phyloP scores from a whole-genome alignment of 2,329 filamentous ascomycete genomes.

The Gnomoniopsis sp. region DNA sequence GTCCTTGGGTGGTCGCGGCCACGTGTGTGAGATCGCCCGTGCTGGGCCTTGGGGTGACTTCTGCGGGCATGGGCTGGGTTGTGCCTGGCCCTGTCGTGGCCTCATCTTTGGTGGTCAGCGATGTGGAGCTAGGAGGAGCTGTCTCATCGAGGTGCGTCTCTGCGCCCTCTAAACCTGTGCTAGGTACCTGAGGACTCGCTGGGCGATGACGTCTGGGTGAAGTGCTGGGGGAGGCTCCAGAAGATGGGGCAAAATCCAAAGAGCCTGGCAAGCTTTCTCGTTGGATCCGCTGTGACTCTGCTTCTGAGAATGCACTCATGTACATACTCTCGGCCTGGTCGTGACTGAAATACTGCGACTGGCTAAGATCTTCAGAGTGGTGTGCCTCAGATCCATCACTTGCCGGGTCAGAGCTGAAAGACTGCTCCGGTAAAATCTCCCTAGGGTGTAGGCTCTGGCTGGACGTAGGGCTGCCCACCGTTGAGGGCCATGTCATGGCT shows the following conservation, averaged over 20 bases:
- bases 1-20: conserved; percentile 50
- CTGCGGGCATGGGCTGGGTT: neutral
- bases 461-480: neutral
- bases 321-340: conserved; percentile 87
- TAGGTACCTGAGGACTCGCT: neutral
- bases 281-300: conserved; percentile 29
- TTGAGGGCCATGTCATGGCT: conserved; percentile 27
- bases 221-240: conserved; percentile 15
- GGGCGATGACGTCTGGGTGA: conserved; percentile 12
- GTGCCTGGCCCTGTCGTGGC: neutral
- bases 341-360: conserved; percentile 71
- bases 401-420: conserved; percentile 24
- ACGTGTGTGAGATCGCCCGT: conserved; percentile 34
- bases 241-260: conserved; percentile 42
- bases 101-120: neutral
- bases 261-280: conserved; percentile 45
- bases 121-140: neutral
- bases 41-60: conserved; percentile 19
- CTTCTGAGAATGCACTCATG: conserved; percentile 66
- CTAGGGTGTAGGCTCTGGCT: neutral
- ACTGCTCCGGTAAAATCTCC: conserved; percentile 2
- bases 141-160: neutral
- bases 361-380: conserved; percentile 42
- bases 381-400: conserved; percentile 28
- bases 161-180: neutral